Evolutionary conservation across 2,329 filamentous ascomycete genomes (phyloP).

Genomic region (Lecanicillium sp.): DNA sequence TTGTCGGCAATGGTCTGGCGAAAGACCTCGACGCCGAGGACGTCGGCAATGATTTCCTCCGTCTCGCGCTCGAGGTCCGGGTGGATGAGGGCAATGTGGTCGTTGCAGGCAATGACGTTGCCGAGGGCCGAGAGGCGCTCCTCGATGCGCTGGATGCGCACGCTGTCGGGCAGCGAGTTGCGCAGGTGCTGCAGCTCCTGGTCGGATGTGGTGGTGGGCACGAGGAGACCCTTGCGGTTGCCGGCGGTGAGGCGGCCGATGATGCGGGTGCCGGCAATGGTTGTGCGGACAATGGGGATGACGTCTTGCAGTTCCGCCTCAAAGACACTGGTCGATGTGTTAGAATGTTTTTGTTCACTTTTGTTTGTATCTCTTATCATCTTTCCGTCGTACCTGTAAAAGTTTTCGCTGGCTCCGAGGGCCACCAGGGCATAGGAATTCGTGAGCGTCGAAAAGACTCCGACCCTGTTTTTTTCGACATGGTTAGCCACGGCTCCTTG

Average conservation of each 20-base stretch:
- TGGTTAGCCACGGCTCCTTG: no score
- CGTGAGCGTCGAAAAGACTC: slow-evolving; percentile 92
- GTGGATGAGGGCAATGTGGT: slow-evolving; percentile 93
- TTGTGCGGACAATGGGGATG: slow-evolving; percentile 93
- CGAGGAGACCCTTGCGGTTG: slow-evolving; percentile 93
- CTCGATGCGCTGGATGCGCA: slow-evolving; percentile 96
- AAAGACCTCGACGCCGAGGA: slow-evolving; percentile 83
- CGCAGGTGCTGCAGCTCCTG: slow-evolving; percentile 96
- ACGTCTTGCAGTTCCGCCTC: slow-evolving; percentile 96
- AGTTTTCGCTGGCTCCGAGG: slow-evolving; percentile 94
- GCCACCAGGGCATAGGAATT: slow-evolving; percentile 96
- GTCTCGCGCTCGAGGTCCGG: slow-evolving; percentile 96
- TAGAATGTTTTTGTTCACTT: no score
- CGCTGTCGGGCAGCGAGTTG: slow-evolving; percentile 83
- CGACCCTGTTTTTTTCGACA: slow-evolving; percentile 59
- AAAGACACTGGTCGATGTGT: slow-evolving; percentile 61
- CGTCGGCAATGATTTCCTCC: slow-evolving; percentile 96
- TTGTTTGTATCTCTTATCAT: no score
- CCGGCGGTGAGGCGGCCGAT: slow-evolving; percentile 91
- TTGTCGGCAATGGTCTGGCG: slow-evolving; percentile 95
- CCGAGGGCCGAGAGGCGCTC: slow-evolving; percentile 91
- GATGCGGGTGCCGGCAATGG: slow-evolving; percentile 93
- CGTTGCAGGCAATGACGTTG: slow-evolving; percentile 94
- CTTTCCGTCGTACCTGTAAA: slow-evolving; percentile 89
- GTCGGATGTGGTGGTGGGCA: slow-evolving; percentile 92